Evolutionary conservation across 2,329 filamentous ascomycete species (phyloP).

Genomic region (Diaporthe destruens): DNA sequence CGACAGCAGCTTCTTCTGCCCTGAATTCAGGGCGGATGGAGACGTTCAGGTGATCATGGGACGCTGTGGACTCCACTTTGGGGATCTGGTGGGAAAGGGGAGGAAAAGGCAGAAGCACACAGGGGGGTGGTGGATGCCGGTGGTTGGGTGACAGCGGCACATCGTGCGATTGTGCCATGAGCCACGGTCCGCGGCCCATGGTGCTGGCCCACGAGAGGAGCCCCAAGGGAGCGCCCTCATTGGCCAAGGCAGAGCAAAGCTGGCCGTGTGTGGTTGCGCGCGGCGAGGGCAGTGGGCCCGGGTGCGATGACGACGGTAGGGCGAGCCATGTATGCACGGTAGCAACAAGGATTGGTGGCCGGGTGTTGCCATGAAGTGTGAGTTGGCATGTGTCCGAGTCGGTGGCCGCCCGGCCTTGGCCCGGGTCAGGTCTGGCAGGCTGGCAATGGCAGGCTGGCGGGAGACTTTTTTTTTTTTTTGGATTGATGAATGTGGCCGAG

Average conservation of each 20-base stretch:
- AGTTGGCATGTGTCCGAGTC: conserved; percentile 38
- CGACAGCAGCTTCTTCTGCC: conserved; percentile 33
- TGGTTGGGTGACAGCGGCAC: conserved; percentile 31
- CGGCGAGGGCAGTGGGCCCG: conserved; percentile 1
- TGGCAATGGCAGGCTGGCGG: too few relatives aligned
- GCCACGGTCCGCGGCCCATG: background rate
- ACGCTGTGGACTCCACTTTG: conserved; percentile 35
- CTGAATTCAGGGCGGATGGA: conserved; percentile 37
- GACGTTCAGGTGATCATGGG: conserved; percentile 36
- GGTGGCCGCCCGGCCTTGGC: conserved; percentile 36
- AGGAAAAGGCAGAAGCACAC: background rate
- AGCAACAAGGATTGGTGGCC: conserved; percentile 28
- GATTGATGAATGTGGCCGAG: conserved; percentile 29
- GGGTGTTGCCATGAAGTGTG: conserved; percentile 35
- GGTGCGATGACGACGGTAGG: conserved; percentile 22
- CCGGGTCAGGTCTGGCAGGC: conserved; percentile 25
- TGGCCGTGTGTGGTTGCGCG: background rate
- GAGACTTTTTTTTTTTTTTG: background rate
- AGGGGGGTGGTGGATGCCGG: conserved; percentile 18
- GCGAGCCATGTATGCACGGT: conserved; percentile 9
- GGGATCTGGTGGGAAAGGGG: conserved; percentile 38
- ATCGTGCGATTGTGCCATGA: conserved; percentile 25
- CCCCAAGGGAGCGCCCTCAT: background rate
- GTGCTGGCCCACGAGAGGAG: background rate
- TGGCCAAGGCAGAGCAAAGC: background rate